Conservation (phyloP, 306 rosid species). For the Quercus agrifolia region DNA sequence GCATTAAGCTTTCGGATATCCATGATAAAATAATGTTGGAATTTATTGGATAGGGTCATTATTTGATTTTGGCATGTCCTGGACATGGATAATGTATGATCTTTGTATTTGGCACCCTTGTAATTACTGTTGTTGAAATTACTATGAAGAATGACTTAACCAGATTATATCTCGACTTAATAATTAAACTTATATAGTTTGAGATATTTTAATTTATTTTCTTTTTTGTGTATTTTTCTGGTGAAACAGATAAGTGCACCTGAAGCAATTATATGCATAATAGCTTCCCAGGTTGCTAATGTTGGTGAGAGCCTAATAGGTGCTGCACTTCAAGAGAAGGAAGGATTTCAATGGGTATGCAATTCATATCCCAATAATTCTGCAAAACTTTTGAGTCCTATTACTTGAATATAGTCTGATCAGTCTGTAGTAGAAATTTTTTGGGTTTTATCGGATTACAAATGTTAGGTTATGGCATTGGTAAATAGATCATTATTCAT, state of each 20-base stretch:
- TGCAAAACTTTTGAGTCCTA: neutral
- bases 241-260: slow-evolving; percentile 52
- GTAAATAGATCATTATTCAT: neutral
- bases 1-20: too few relatives aligned
- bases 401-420: neutral
- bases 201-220: neutral
- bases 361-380: neutral
- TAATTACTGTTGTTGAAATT: neutral
- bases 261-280: slow-evolving; percentile 72
- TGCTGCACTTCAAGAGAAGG: slow-evolving; percentile 89
- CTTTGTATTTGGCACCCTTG: neutral
- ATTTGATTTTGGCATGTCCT: neutral
- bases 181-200: neutral
- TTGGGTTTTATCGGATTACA: neutral
- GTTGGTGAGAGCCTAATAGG: slow-evolving; percentile 97
- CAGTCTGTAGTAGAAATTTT: neutral
- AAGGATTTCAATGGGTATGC: slow-evolving; percentile 91
- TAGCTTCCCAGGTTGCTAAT: slow-evolving; percentile 95
- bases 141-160: neutral
- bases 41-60: too few relatives aligned
- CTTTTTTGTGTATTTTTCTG: slow-evolving; percentile 3
- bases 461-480: neutral
- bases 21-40: too few relatives aligned
- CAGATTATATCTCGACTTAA: neutral
- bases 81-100: neutral